These are phyloP conservation scores for Backusella parvicylindrica DNA, from an alignment of 192 early-diverging fungal genomes.

Conservation along the genomic window DNA sequence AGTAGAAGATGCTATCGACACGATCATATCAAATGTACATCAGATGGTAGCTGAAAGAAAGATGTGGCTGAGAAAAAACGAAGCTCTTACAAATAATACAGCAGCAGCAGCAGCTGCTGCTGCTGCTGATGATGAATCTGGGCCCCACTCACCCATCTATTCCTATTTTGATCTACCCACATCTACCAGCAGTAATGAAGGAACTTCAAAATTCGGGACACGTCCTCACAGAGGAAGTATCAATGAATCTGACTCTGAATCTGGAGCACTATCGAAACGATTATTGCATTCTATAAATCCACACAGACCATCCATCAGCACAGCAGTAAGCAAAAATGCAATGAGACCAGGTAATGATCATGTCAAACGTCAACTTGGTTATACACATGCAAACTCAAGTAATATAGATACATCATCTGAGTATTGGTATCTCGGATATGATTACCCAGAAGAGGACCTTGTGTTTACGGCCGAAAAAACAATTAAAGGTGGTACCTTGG, in stretches of 20 bases:
- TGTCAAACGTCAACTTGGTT: conserved; percentile 11
- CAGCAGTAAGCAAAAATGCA: not conserved
- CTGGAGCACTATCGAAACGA: not conserved
- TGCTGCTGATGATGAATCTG: not conserved
- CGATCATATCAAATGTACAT: conserved; percentile 16
- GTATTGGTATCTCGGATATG: conserved; percentile 84
- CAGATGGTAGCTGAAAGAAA: conserved; percentile 25
- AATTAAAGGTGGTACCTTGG: conserved; percentile 86
- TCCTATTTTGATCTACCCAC: not conserved
- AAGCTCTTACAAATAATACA: not conserved
- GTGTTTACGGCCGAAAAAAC: conserved; percentile 80
- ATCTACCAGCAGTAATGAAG: not conserved
- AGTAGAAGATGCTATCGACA: conserved; percentile 20
- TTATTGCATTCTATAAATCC: not conserved
- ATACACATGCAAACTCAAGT: not conserved
- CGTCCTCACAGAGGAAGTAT: conserved; percentile 6
- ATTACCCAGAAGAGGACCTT: conserved; percentile 73
- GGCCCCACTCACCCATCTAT: not conserved
- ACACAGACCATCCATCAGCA: conserved; percentile 3
- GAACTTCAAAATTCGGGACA: not conserved
- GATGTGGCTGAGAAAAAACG: conserved; percentile 15
- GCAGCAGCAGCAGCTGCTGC: no score
- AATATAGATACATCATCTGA: conserved; percentile 24
- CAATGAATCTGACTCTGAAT: not conserved
- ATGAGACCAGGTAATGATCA: not conserved